Conservation (phyloP, 2,329 filamentous ascomycete species). For the Thelonectria rubi region DNA sequence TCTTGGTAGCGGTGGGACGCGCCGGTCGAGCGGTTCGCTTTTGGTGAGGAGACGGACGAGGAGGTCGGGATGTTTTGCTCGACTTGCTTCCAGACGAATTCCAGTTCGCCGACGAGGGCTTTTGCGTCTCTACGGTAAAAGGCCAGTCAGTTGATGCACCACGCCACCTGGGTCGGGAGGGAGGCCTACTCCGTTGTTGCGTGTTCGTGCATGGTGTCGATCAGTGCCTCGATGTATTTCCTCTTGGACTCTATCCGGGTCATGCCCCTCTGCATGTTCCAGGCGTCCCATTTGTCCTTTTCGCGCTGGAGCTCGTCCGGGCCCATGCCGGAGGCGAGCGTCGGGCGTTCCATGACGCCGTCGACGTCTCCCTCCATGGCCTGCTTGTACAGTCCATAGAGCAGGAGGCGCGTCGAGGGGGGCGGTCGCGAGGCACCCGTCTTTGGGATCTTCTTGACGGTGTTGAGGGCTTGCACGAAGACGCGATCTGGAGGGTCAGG, state of each 20-base stretch:
- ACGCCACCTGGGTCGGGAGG: not conserved
- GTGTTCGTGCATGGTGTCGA: conserved; percentile 96
- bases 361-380: conserved; percentile 98
- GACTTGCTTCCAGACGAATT: conserved; percentile 99
- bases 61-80: conserved; percentile 82
- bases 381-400: conserved; percentile 99
- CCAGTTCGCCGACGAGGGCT: conserved; percentile 91
- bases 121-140: conserved; percentile 70
- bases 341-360: conserved; percentile 88
- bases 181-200: conserved; percentile 78
- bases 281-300: conserved; percentile 87
- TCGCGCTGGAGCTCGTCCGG: conserved; percentile 66
- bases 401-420: conserved; percentile 81
- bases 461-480: conserved; percentile 98
- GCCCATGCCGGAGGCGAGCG: conserved; percentile 55
- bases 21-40: conserved; percentile 49
- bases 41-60: conserved; percentile 65
- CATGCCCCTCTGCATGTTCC: conserved; percentile 86
- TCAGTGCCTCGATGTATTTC: conserved; percentile 90
- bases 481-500: conserved; percentile 78
- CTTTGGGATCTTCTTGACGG: conserved; percentile 95
- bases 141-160: conserved; percentile 31
- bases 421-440: conserved; percentile 91
- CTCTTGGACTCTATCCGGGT: conserved; percentile 92
- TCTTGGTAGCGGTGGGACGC: conserved; percentile 56